phyloP scores from a whole-genome alignment of 345 rosid genomes.

The Hirschfeldia incana region DNA sequence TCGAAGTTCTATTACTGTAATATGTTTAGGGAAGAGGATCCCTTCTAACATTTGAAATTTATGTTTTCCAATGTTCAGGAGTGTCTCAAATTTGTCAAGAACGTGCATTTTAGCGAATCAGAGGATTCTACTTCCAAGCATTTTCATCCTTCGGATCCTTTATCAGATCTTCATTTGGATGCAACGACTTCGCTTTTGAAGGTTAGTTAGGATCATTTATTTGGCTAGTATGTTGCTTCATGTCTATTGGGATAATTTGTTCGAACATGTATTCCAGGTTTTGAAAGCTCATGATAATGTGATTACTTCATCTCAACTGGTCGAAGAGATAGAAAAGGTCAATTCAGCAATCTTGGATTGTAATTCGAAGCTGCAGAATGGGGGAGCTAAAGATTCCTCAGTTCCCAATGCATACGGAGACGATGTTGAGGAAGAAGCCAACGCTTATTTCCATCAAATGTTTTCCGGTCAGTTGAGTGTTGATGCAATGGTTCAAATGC shows the following conservation, averaged over 20 bases:
- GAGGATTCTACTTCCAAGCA: not conserved
- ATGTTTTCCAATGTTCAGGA: not conserved
- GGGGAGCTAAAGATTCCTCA: conserved; percentile 63
- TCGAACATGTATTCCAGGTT: conserved; percentile 46
- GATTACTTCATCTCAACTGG: conserved; percentile 53
- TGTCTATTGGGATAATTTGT: conserved; percentile 2
- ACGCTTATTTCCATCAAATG: conserved; percentile 93
- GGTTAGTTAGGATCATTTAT: conserved; percentile 47
- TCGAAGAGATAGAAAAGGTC: conserved; percentile 75
- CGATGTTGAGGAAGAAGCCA: conserved; percentile 92
- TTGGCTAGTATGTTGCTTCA: not conserved
- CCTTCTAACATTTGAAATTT: not conserved
- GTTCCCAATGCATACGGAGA: conserved; percentile 66
- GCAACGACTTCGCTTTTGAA: conserved; percentile 61
- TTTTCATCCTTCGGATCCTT: not conserved
- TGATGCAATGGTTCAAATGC: conserved; percentile 96
- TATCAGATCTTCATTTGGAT: conserved; percentile 47
- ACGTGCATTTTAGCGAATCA: not conserved
- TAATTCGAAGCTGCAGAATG: conserved; percentile 70
- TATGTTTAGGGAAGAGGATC: not conserved
- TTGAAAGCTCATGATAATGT: conserved; percentile 57
- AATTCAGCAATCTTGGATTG: conserved; percentile 52
- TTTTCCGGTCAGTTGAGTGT: conserved; percentile 81
- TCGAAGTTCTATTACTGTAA: not conserved
- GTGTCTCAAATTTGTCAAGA: not conserved